These are phyloP conservation scores for Aspergillus jensenii DNA, from an alignment of 2,329 filamentous ascomycete genomes.

Conservation along the genomic window DNA sequence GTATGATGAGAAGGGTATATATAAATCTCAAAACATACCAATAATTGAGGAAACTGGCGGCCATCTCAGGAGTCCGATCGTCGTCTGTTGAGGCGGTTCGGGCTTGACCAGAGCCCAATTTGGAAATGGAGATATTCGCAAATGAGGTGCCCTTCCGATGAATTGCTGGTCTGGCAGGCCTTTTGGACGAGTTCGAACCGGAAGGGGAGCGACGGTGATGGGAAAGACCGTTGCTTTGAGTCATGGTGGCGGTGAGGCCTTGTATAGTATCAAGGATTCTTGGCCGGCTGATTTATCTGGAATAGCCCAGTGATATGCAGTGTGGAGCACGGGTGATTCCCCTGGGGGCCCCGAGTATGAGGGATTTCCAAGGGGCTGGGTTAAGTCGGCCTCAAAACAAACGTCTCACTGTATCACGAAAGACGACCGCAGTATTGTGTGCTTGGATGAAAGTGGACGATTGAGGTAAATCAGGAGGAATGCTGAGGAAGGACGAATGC, in stretches of 20 bases:
- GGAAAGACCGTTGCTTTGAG: constrained; percentile 27
- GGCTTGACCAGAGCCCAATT: constrained; percentile 31
- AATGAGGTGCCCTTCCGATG: constrained; percentile 36
- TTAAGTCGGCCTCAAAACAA: constrained; percentile 7
- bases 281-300: constrained; percentile 13
- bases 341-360: constrained; percentile 26
- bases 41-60: constrained; percentile 46
- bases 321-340: constrained; percentile 29
- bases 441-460: neutral
- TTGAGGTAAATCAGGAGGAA: constrained; percentile 9
- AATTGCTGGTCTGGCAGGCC: constrained; percentile 29
- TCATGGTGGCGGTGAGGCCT: constrained; percentile 41
- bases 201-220: constrained; percentile 35
- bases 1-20: constrained; percentile 9
- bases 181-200: constrained; percentile 34
- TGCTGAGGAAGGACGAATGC: constrained; percentile 16
- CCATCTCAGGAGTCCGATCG: constrained; percentile 39
- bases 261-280: constrained; percentile 17
- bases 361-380: constrained; percentile 27
- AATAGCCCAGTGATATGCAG: constrained; percentile 18
- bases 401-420: constrained; percentile 19
- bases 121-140: constrained; percentile 31
- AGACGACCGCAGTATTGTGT: constrained; percentile 5
- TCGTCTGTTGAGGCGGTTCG: constrained; percentile 23
- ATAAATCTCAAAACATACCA: constrained; percentile 36